Base-by-base conservation (phyloP, 2,329 filamentous ascomycete genomes). In the Fonsecaea pugnacius region DNA sequence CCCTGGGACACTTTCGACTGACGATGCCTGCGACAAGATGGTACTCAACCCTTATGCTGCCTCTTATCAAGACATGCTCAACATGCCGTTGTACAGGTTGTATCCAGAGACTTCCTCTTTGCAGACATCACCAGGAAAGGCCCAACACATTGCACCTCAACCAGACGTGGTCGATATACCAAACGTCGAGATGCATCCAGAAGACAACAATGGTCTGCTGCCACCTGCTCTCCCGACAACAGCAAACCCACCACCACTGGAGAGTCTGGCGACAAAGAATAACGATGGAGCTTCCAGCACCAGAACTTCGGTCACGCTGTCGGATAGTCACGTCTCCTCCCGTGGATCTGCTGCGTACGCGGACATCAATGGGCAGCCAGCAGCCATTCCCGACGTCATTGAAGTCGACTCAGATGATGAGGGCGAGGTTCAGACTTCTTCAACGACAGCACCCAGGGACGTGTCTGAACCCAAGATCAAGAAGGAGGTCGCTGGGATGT, bases 11-110 rank as follows among this genome's bases (percentile, higher is more conserved):
- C 16, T 16, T 33, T 27, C 38, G 27, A 21, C 50, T 8, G 50
- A 54, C 18, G 40, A 46, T 21, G 43, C 24, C 32, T 48, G 33
- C 30, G 40, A 58, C 48, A 58, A 62, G 16, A 27, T 64, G 48
- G 43, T 51, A 16, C 55, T 68, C 24, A 65, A 64, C 35, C 63
- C 66, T 9, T 53, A 59, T 59, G 63, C 66, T 14, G 63, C 16
- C 6, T 63, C 66, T 9, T 68, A 66, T 27, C 55, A 64, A 54
- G 63, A 68, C n/a, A 51, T 68, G 63, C 61, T 68, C 10, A 64
- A 61, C 24, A 66, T 66, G 63, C 63, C 66, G 7, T 33, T 68
- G 50, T 62, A 68, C 40, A 48, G 48, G n/a, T 58, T 48, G 21
- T 14, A 48, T 27, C 18, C 50, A 14, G 53, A 58, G 21, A 36